A percentile compares a stretch with the other conserved stretches of the same genome.
Conservation (phyloP, 2,329 filamentous ascomycete genomes). For the Anthostomella pinea region DNA sequence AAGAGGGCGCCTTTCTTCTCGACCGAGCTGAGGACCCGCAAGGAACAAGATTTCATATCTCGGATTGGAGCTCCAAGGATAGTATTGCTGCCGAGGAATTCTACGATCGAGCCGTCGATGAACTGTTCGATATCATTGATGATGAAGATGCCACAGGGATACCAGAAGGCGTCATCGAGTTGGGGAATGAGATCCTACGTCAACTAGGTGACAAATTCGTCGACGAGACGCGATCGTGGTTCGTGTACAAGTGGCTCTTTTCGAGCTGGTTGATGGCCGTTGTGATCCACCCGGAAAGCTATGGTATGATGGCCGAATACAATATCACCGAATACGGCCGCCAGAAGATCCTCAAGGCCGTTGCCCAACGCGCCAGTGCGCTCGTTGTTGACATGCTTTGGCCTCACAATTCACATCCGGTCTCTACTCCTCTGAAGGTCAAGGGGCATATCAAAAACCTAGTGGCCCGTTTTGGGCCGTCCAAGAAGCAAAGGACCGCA, state of each 20-base stretch:
- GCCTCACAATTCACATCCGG: conserved; percentile 51
- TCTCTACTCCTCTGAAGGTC: conserved; percentile 61
- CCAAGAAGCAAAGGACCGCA: conserved; percentile 47
- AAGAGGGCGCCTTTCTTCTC: conserved; percentile 87
- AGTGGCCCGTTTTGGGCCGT: conserved; percentile 59
- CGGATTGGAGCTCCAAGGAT: conserved; percentile 73
- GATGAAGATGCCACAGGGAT: conserved; percentile 82
- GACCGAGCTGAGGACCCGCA: conserved; percentile 80
- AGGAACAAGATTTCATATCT: conserved; percentile 67
- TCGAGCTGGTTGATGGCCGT: conserved; percentile 80
- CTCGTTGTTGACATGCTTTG: conserved; percentile 75
- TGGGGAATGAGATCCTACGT: conserved; percentile 78
- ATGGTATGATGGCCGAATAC: conserved; percentile 78
- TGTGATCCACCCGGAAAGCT: conserved; percentile 83
- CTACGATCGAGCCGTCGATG: conserved; percentile 76
- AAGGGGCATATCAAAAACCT: conserved; percentile 71
- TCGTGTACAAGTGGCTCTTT: conserved; percentile 91
- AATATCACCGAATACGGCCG: conserved; percentile 89
- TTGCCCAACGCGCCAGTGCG: conserved; percentile 76
- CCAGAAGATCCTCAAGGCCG: conserved; percentile 75
- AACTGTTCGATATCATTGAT: conserved; percentile 81
- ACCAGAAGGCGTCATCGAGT: conserved; percentile 77
- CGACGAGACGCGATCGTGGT: conserved; percentile 74
- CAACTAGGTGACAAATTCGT: conserved; percentile 72
- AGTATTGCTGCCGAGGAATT: conserved; percentile 84